Conservation (phyloP, 176 grass and related monocot species). For the Oryza meridionalis region DNA sequence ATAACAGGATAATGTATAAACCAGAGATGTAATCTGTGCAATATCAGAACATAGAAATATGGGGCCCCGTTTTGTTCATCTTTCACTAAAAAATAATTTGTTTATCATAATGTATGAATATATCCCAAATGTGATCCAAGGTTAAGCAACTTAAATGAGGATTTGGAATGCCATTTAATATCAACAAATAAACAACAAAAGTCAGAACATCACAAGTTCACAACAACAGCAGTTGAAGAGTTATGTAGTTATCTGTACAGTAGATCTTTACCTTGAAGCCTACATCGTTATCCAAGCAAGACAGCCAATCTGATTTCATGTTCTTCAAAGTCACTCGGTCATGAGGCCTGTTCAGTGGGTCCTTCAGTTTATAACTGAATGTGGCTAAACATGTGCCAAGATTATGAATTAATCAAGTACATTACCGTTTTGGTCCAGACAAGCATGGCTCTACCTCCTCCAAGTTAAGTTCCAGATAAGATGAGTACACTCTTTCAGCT, state of each 20-base stretch:
- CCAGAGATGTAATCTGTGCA: not conserved
- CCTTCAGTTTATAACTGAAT: constrained; percentile 35
- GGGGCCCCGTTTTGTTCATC: not conserved
- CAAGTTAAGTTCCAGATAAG: constrained; percentile 90
- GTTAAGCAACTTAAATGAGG: not conserved
- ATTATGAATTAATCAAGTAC: constrained; percentile 9
- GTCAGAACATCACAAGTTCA: not conserved
- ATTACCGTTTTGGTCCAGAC: constrained; percentile 95
- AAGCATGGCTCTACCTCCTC: constrained; percentile 88
- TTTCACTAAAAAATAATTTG: too few relatives aligned
- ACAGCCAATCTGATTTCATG: constrained; percentile 94
- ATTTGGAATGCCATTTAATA: not conserved
- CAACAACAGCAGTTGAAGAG: not conserved
- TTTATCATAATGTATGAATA: not conserved
- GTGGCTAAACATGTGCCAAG: constrained; percentile 19
- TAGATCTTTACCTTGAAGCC: constrained; percentile 80
- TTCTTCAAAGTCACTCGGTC: constrained; percentile 92
- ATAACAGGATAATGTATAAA: constrained; percentile 29
- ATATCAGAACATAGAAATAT: constrained; percentile 1
- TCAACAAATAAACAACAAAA: constrained; percentile 12
- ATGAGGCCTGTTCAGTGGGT: constrained; percentile 69
- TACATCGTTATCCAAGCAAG: constrained; percentile 92
- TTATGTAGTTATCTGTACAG: not conserved
- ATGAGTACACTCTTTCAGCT: constrained; percentile 89
- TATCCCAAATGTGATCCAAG: not conserved